Percentiles rank a stretch among this genome's conserved stretches.
These are phyloP conservation scores for Solanum paucissectum DNA, from an alignment of 257 asterid species.

Conservation along the genomic window DNA sequence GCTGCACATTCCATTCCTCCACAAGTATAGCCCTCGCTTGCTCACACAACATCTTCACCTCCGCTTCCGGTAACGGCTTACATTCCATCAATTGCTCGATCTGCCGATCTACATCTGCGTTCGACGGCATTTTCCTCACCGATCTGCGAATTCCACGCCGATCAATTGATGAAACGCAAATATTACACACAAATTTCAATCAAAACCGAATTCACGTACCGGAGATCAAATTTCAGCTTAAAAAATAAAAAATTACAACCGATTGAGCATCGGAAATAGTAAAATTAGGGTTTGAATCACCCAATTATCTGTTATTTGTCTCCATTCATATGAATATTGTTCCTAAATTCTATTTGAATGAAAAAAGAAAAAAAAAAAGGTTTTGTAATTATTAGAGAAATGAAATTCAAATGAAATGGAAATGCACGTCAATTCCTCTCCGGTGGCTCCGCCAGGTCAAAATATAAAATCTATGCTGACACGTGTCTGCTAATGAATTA, in stretches of 20 bases:
- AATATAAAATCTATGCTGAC: not conserved
- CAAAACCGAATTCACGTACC: not conserved
- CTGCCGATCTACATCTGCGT: constrained; percentile 84
- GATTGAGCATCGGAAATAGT: not conserved
- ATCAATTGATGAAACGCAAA: not conserved
- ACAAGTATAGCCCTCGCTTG: constrained; percentile 82
- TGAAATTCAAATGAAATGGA: not conserved
- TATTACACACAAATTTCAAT: not conserved
- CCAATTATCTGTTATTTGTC: not conserved
- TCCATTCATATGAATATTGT: not conserved
- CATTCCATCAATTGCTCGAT: constrained; percentile 88
- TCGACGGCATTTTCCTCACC: constrained; percentile 30
- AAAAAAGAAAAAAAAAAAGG: not conserved
- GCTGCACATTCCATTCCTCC: constrained; percentile 95
- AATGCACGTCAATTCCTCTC: not conserved
- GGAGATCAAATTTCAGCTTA: not conserved
- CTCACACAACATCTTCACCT: constrained; percentile 74
- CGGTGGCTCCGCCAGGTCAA: not conserved
- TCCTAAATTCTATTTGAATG: not conserved
- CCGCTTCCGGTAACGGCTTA: constrained; percentile 75
- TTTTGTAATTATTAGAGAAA: not conserved
- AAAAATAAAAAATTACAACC: not conserved
- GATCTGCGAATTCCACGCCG: not conserved
- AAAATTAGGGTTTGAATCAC: not conserved
- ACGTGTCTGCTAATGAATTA: not conserved